A percentile compares a stretch with the other conserved stretches of the same genome.
These are phyloP conservation scores for Hypoxylon cercidicola DNA, from an alignment of 495 filamentous ascomycete species.

Conservation along the genomic window DNA sequence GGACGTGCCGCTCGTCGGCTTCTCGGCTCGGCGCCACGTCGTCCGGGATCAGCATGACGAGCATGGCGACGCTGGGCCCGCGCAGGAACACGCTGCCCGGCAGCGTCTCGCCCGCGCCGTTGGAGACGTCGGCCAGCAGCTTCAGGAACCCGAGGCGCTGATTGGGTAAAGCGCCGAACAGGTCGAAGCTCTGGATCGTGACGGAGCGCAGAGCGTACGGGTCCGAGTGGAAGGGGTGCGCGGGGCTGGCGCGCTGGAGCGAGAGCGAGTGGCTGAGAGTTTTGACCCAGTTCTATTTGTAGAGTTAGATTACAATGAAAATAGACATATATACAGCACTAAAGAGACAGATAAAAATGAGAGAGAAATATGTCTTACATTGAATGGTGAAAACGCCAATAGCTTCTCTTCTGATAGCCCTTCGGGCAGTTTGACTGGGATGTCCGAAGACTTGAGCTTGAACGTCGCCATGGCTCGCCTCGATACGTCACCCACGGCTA, in stretches of 20 bases:
- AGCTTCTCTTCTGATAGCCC: slow-evolving; percentile 71
- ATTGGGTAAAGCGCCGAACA: slow-evolving; percentile 62
- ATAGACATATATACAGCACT: too few relatives aligned
- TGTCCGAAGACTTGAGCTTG: slow-evolving; percentile 53
- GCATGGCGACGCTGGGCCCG: slow-evolving; percentile 83
- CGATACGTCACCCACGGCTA: not conserved
- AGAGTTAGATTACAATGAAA: too few relatives aligned
- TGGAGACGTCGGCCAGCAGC: slow-evolving; percentile 72
- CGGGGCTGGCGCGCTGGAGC: slow-evolving; percentile 62
- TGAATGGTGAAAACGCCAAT: slow-evolving; percentile 77
- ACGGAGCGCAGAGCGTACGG: slow-evolving; percentile 78
- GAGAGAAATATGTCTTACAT: slow-evolving; percentile 45
- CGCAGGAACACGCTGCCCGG: slow-evolving; percentile 84
- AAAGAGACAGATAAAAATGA: too few relatives aligned
- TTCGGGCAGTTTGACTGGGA: slow-evolving; percentile 66
- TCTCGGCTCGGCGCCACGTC: slow-evolving; percentile 58
- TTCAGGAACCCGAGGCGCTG: slow-evolving; percentile 81
- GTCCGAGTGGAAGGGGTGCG: slow-evolving; percentile 75
- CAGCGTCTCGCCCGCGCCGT: slow-evolving; percentile 69
- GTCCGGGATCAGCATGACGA: slow-evolving; percentile 80
- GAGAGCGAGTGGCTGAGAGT: slow-evolving; percentile 73
- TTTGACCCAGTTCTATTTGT: slow-evolving; percentile 68
- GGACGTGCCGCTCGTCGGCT: slow-evolving; percentile 70
- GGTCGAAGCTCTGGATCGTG: slow-evolving; percentile 78
- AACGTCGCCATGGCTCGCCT: slow-evolving; percentile 57